Evolutionary conservation across 1,284 basidiomycete species (phyloP).

Genomic region (Takashimella koratensis): DNA sequence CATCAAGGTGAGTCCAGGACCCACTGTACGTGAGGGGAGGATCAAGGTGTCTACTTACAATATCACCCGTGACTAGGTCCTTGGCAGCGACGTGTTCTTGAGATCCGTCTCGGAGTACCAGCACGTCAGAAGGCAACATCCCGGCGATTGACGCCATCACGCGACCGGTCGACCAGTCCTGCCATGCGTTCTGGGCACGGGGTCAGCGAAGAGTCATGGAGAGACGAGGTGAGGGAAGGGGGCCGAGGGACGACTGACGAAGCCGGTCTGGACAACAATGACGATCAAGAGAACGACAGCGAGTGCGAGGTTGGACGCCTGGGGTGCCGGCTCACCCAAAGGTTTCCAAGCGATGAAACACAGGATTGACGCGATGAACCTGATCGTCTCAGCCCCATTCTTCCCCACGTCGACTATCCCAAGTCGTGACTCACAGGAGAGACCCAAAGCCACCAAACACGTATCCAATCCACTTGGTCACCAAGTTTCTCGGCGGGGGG

Average conservation of each 20-base stretch:
- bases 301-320: conserved; percentile 52
- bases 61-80: conserved; percentile 48
- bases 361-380: conserved; percentile 51
- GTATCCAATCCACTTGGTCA: conserved; percentile 51
- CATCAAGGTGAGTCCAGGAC: neutral
- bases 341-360: conserved; percentile 54
- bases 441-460: conserved; percentile 57
- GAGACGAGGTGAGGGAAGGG: too few species aligned
- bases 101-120: conserved; percentile 47
- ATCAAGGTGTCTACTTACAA: conserved; percentile 18
- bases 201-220: neutral
- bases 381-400: too few species aligned
- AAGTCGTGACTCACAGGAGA: conserved; percentile 57
- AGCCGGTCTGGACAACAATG: conserved; percentile 50
- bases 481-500: conserved; percentile 44
- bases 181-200: conserved; percentile 3
- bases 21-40: too few species aligned
- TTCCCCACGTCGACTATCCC: too few species aligned
- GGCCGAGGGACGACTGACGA: too few species aligned
- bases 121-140: conserved; percentile 50
- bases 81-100: conserved; percentile 33
- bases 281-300: conserved; percentile 52
- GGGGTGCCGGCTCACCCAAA: conserved; percentile 50
- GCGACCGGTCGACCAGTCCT: conserved; percentile 49
- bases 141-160: conserved; percentile 51